These are phyloP conservation scores for Trichosanthes cucumerina DNA, from an alignment of 306 rosid genomes.

Conservation along the genomic window DNA sequence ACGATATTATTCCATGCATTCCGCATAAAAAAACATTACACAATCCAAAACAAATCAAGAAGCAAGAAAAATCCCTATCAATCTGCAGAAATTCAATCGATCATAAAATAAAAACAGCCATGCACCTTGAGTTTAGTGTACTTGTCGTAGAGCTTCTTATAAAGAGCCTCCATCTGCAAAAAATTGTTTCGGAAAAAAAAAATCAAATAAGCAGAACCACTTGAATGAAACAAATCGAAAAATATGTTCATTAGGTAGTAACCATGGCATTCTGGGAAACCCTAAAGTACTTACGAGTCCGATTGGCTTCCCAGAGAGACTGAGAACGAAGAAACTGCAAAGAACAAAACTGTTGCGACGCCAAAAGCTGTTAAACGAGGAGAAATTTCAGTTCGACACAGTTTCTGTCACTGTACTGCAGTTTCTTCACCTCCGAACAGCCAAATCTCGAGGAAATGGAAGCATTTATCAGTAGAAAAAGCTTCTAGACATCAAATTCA, in stretches of 20 bases:
- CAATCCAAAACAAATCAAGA: not conserved
- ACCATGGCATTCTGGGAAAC: not conserved
- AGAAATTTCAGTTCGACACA: not conserved
- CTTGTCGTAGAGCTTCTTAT: slow-evolving; percentile 70
- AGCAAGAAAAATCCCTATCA: not conserved
- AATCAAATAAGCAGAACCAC: not conserved
- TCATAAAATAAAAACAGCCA: not conserved
- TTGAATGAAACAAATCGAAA: not conserved
- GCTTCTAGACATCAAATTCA: not conserved
- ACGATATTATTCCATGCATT: not conserved
- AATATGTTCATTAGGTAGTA: not conserved
- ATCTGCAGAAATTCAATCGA: not conserved
- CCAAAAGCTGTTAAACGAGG: not conserved
- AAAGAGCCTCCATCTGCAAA: slow-evolving; percentile 55
- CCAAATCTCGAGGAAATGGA: not conserved
- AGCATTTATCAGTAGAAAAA: not conserved
- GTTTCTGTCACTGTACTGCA: not conserved
- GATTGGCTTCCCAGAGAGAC: not conserved
- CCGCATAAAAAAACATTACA: not conserved
- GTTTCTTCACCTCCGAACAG: not conserved
- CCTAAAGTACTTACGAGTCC: not conserved
- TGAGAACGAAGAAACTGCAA: not conserved
- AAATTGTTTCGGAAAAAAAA: not conserved
- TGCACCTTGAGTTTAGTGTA: slow-evolving; percentile 65
- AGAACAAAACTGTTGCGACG: not conserved